Conservation (phyloP, 768 basidiomycete species). For the Strobilomyces confusus region DNA sequence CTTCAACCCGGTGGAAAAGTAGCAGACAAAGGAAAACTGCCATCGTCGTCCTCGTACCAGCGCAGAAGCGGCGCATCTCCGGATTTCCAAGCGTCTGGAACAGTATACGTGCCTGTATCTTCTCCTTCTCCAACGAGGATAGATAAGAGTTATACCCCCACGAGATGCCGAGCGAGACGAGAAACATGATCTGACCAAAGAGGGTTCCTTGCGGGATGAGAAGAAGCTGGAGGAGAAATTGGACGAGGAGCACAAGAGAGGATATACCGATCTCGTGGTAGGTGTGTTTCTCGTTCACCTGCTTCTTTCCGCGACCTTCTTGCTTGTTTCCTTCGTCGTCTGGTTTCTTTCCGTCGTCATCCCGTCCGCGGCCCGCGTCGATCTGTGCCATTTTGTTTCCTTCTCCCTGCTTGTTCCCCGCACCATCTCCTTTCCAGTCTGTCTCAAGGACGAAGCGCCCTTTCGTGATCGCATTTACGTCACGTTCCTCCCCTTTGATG, state of each 20-base stretch:
- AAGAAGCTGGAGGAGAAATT: constrained; percentile 33
- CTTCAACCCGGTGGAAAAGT: too few relatives aligned
- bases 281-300: not conserved
- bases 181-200: constrained; percentile 35
- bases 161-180: constrained; percentile 27
- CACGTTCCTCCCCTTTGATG: constrained; percentile 25
- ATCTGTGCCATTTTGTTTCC: not conserved
- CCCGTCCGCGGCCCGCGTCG: not conserved
- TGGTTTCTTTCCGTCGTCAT: not conserved
- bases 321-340: not conserved
- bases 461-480: constrained; percentile 16
- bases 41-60: too few relatives aligned
- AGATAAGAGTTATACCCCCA: constrained; percentile 30
- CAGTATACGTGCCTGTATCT: constrained; percentile 18
- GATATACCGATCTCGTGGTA: constrained; percentile 21
- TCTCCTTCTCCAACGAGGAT: constrained; percentile 26
- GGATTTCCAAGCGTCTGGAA: constrained; percentile 11
- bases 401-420: too few relatives aligned
- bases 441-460: constrained; percentile 19
- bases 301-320: not conserved
- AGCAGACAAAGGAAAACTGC: too few relatives aligned
- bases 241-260: constrained; percentile 27
- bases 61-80: too few relatives aligned
- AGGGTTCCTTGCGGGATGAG: constrained; percentile 31
- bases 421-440: not conserved